Evolutionary conservation across 768 basidiomycete genomes (phyloP).

Genomic region (Rhodotorula diobovata): DNA sequence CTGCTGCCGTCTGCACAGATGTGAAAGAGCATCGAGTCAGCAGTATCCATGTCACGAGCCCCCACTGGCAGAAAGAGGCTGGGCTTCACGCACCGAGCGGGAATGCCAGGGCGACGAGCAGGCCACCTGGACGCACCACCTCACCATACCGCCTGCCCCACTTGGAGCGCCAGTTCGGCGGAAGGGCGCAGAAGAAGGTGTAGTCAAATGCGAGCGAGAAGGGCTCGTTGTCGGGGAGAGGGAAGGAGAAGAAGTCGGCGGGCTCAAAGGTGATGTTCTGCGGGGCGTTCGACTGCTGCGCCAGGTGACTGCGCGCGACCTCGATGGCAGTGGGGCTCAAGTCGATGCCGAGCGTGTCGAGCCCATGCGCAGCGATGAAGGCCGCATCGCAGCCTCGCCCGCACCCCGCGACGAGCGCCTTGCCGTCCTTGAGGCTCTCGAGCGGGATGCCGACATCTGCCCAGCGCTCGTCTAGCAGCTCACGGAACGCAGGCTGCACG

Average conservation of each 20-base stretch:
- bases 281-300: conserved; percentile 1
- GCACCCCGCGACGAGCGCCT: conserved; percentile 59
- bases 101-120: conserved; percentile 59
- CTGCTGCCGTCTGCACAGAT: conserved; percentile 46
- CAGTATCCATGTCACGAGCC: background rate
- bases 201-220: conserved; percentile 66
- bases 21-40: too few relatives aligned
- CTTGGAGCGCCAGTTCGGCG: conserved; percentile 54
- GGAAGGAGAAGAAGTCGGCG: conserved; percentile 59
- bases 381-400: conserved; percentile 65
- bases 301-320: conserved; percentile 52
- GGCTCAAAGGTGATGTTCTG: conserved; percentile 39
- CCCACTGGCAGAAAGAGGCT: too few relatives aligned
- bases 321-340: conserved; percentile 57
- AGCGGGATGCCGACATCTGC: conserved; percentile 43
- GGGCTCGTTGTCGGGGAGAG: conserved; percentile 41
- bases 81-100: conserved; percentile 50
- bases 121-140: conserved; percentile 61
- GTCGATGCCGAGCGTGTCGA: conserved; percentile 57
- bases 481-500: conserved; percentile 57
- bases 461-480: conserved; percentile 53
- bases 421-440: conserved; percentile 51
- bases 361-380: conserved; percentile 56
- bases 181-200: conserved; percentile 74
- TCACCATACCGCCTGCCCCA: conserved; percentile 61